These are phyloP conservation scores for Saccharomycopsis sp. DNA, from an alignment of 805 yeast genomes.

Conservation along the genomic window DNA sequence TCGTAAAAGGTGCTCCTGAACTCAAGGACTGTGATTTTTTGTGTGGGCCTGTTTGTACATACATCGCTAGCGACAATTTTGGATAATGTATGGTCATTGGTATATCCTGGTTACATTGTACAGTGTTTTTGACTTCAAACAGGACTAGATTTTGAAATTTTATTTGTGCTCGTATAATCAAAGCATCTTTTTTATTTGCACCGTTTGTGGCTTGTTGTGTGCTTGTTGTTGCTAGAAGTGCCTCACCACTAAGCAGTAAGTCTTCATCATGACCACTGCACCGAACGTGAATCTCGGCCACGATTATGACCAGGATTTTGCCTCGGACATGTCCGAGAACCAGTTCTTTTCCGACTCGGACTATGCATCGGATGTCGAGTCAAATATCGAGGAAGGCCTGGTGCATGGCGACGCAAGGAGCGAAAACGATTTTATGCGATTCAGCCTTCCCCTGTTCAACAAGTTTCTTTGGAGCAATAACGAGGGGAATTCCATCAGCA, in stretches of 20 bases:
- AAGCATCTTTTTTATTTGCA: not conserved
- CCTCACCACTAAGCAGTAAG: no score
- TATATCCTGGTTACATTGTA: not conserved
- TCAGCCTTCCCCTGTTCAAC: slow-evolving; percentile 8
- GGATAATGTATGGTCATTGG: not conserved
- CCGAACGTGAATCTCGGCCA: slow-evolving; percentile 10
- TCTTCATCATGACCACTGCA: not conserved
- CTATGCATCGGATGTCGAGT: not conserved
- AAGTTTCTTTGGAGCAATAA: slow-evolving; percentile 8
- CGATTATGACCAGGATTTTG: slow-evolving; percentile 9
- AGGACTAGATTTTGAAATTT: not conserved
- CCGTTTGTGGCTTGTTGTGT: no score
- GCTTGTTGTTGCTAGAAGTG: not conserved
- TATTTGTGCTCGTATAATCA: not conserved
- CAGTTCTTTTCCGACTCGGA: not conserved
- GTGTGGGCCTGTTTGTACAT: not conserved
- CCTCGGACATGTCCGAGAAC: not conserved
- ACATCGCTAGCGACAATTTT: not conserved
- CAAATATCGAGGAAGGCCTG: not conserved
- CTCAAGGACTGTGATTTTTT: not conserved
- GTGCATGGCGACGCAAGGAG: not conserved
- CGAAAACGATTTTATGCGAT: slow-evolving; percentile 5
- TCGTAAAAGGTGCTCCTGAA: not conserved
- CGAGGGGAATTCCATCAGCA: not conserved
- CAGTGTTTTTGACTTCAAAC: no score